Conservation (phyloP, 2,329 filamentous ascomycete species). For the Ilyonectria destructans region DNA sequence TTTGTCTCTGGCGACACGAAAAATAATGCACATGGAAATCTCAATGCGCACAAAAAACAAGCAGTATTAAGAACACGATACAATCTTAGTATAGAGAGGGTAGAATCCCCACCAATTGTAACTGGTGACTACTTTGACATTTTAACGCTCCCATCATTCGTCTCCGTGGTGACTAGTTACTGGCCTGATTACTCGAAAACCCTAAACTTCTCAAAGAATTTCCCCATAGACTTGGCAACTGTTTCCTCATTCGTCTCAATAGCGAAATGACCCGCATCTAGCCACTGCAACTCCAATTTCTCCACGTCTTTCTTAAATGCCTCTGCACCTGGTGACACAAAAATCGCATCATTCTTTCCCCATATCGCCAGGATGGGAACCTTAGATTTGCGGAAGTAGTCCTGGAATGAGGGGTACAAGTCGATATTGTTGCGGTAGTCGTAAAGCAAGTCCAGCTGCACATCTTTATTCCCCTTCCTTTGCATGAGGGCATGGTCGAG, state of each 20-base stretch:
- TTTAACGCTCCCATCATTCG: conserved; percentile 5
- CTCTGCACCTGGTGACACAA: conserved; percentile 10
- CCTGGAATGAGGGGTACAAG: conserved; percentile 70
- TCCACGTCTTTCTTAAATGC: conserved; percentile 12
- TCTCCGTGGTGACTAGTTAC: conserved; percentile 12
- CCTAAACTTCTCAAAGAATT: conserved; percentile 12
- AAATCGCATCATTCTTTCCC: conserved; percentile 60
- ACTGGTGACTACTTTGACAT: too few species aligned
- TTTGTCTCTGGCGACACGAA: too few species aligned
- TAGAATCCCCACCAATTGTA: too few species aligned
- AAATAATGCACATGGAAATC: too few species aligned
- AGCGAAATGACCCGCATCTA: conserved; percentile 19
- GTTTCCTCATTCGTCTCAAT: conserved; percentile 16
- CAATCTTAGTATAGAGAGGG: too few species aligned
- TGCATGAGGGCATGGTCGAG: conserved; percentile 69
- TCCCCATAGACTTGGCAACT: neutral
- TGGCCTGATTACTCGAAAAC: neutral
- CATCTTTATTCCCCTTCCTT: conserved; percentile 65
- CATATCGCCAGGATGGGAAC: conserved; percentile 72
- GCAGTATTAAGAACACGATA: too few species aligned
- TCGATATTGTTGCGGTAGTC: conserved; percentile 71
- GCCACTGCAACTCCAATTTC: conserved; percentile 6
- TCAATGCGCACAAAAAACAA: too few species aligned
- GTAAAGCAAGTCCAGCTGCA: conserved; percentile 71
- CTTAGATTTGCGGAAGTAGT: conserved; percentile 66